Percentiles rank a stretch among this genome's conserved stretches.
phyloP scores from a whole-genome alignment of 2,329 filamentous ascomycete species.

The Claviceps pazoutovae region DNA sequence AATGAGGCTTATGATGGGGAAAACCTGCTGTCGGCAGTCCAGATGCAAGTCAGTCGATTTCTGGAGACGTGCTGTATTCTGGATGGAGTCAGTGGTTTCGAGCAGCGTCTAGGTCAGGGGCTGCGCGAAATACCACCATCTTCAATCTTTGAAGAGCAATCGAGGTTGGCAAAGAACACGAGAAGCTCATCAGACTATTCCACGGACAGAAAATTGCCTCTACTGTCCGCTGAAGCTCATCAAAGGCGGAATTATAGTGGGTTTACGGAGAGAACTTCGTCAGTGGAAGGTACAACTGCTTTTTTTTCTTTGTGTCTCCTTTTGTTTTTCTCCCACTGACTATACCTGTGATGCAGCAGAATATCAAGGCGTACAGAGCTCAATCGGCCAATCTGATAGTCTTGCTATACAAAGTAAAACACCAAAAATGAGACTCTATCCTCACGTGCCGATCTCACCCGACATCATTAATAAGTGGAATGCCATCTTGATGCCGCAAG shows the following conservation, averaged over 20 bases:
- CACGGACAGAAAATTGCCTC: slow-evolving; percentile 1
- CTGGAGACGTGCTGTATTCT: slow-evolving; percentile 47
- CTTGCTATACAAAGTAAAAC: slow-evolving; percentile 12
- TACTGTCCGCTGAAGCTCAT: neutral
- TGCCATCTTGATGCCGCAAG: slow-evolving; percentile 52
- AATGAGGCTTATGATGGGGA: slow-evolving; percentile 31
- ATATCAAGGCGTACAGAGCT: neutral
- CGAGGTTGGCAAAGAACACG: neutral
- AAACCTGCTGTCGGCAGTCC: slow-evolving; percentile 37
- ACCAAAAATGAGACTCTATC: slow-evolving; percentile 42
- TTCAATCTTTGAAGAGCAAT: neutral
- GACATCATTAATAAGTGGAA: slow-evolving; percentile 61
- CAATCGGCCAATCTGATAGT: slow-evolving; percentile 4
- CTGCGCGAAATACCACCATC: slow-evolving; percentile 15
- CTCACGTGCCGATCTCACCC: slow-evolving; percentile 42
- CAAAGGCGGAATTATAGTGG: neutral
- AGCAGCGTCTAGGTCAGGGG: slow-evolving; percentile 38
- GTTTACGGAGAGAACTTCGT: neutral
- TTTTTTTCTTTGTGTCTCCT: neutral
- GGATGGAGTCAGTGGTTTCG: slow-evolving; percentile 43
- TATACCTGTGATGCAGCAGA: neutral
- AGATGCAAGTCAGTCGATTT: slow-evolving; percentile 41
- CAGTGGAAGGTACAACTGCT: no score
- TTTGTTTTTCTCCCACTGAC: neutral
- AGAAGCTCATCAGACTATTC: slow-evolving; percentile 1